Conservation (phyloP, 768 basidiomycete genomes). For the Fistulinella prunicolor region DNA sequence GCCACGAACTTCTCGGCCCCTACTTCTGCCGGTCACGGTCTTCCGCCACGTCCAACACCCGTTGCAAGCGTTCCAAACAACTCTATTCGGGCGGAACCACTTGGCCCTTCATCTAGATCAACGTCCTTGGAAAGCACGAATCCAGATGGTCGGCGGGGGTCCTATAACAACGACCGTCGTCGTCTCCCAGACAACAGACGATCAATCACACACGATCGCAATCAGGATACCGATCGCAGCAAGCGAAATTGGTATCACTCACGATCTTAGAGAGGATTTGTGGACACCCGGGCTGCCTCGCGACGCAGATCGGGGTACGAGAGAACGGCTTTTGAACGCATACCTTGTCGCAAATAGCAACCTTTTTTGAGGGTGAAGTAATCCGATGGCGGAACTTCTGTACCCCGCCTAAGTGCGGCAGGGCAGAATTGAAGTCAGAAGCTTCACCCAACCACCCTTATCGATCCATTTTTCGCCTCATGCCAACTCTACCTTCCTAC, state of each 20-base stretch:
- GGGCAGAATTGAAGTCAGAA: too few species aligned
- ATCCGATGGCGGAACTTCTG: too few species aligned
- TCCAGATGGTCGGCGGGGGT: conserved; percentile 14
- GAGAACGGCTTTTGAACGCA: too few species aligned
- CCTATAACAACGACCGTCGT: conserved; percentile 15
- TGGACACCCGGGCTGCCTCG: neutral
- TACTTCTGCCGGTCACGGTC: neutral
- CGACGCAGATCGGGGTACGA: neutral
- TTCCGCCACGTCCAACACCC: conserved; percentile 19
- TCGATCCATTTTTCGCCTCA: too few species aligned
- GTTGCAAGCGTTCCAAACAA: neutral
- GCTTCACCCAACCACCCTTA: too few species aligned
- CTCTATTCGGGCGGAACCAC: conserved; percentile 18
- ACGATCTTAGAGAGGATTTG: conserved; percentile 3
- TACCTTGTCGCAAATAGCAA: neutral
- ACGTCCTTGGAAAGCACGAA: conserved; percentile 11
- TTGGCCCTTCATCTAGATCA: conserved; percentile 16
- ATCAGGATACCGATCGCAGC: conserved; percentile 5
- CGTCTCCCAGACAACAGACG: conserved; percentile 18
- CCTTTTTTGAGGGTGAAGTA: neutral
- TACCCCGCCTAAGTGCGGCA: too few species aligned
- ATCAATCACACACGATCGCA: conserved; percentile 7
- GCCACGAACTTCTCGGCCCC: neutral
- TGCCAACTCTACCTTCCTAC: neutral
- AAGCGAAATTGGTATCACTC: conserved; percentile 7